These are phyloP conservation scores for Isatis lusitanica DNA, from an alignment of 441 rosid species.

Conservation along the genomic window DNA sequence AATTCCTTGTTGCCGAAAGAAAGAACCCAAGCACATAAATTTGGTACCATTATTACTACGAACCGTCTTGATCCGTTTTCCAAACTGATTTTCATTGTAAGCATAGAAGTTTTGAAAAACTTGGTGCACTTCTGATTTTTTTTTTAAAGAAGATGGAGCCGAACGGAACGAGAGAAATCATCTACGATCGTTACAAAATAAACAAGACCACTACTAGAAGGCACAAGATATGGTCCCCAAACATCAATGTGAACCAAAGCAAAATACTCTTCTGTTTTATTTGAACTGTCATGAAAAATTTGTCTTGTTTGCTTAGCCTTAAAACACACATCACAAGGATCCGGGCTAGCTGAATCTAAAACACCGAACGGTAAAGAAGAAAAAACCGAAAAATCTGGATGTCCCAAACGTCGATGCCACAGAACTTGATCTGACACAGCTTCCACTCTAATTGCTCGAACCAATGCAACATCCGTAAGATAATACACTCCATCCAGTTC, in stretches of 20 bases:
- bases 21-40: no score
- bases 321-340: no score
- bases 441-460: background rate
- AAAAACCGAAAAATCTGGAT: background rate
- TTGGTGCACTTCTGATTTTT: no score
- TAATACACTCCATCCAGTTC: background rate
- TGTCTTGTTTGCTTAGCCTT: no score
- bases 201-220: background rate
- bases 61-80: no score
- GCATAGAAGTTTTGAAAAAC: no score
- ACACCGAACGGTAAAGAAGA: background rate
- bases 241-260: background rate
- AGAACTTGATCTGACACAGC: background rate
- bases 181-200: no score
- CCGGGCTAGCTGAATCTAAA: background rate
- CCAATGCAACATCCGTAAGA: background rate
- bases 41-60: no score
- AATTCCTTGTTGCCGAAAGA: no score
- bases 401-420: background rate
- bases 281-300: background rate
- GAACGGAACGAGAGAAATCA: background rate
- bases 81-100: no score
- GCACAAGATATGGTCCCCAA: background rate
- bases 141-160: no score
- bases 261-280: background rate